These are phyloP conservation scores for Neoascochyta sp. DNA, from an alignment of 2,329 filamentous ascomycete species.

Conservation along the genomic window DNA sequence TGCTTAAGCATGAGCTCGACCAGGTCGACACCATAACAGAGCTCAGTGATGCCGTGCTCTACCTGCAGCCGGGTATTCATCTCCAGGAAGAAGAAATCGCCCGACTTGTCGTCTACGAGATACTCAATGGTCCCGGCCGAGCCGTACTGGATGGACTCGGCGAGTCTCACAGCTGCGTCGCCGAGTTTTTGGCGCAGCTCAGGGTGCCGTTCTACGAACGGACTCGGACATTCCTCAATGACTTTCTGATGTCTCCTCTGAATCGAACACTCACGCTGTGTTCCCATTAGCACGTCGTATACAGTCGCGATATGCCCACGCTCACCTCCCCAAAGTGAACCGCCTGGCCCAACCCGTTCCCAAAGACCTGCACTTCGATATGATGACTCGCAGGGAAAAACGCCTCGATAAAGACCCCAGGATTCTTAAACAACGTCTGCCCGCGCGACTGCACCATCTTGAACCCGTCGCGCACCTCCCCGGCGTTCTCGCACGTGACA, in stretches of 20 bases:
- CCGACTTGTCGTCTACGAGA: slow-evolving; percentile 78
- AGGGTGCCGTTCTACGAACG: slow-evolving; percentile 52
- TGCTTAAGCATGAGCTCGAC: slow-evolving; percentile 56
- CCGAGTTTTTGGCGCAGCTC: slow-evolving; percentile 60
- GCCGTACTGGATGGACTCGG: slow-evolving; percentile 62
- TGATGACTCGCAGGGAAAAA: slow-evolving; percentile 77
- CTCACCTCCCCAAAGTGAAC: slow-evolving; percentile 86
- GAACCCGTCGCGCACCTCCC: slow-evolving; percentile 68
- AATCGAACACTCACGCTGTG: slow-evolving; percentile 80
- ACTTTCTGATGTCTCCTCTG: slow-evolving; percentile 89
- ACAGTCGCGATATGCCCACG: no score
- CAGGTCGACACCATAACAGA: slow-evolving; percentile 54
- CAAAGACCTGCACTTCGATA: slow-evolving; percentile 88
- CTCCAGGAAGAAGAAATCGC: slow-evolving; percentile 67
- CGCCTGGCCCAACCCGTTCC: slow-evolving; percentile 72
- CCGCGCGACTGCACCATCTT: slow-evolving; percentile 72
- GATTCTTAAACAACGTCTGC: slow-evolving; percentile 73
- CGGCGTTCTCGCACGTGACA: slow-evolving; percentile 65
- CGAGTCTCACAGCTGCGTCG: slow-evolving; percentile 67
- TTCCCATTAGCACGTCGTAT: no score
- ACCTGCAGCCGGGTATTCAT: slow-evolving; percentile 60
- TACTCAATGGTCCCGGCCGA: slow-evolving; percentile 89
- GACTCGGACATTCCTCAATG: slow-evolving; percentile 82
- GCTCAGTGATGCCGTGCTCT: slow-evolving; percentile 57
- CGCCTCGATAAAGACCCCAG: slow-evolving; percentile 79